Conservation (phyloP, 768 basidiomycete species). For the Xanthoconium stramineum region DNA sequence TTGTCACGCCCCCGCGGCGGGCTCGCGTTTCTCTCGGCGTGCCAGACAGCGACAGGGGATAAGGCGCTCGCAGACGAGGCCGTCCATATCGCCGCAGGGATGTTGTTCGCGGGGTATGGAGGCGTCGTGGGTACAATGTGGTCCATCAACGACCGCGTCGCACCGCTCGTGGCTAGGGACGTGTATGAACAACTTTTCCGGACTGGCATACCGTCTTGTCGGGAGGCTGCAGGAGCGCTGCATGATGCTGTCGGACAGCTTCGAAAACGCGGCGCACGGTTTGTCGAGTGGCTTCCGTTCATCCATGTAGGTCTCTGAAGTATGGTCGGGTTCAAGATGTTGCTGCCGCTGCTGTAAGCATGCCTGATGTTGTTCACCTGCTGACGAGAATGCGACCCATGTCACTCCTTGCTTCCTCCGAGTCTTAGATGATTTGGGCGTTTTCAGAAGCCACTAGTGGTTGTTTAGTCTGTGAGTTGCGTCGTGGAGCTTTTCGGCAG, state of each 20-base stretch:
- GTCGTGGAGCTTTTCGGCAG: no score
- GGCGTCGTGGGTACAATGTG: background rate
- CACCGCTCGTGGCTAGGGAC: background rate
- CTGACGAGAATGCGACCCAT: no score
- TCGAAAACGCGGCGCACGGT: background rate
- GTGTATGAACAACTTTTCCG: background rate
- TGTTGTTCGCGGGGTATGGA: no score
- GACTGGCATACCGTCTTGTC: background rate
- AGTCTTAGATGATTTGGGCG: no score
- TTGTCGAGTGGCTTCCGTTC: background rate
- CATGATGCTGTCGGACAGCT: background rate
- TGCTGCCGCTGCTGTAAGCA: no score
- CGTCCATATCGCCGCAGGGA: background rate
- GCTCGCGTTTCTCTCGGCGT: background rate
- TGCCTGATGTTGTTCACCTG: no score
- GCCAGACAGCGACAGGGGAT: background rate
- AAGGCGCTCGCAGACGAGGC: background rate
- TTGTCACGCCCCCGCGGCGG: background rate
- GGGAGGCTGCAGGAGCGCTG: background rate
- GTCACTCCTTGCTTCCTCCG: no score
- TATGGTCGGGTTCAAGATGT: no score
- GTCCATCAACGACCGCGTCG: background rate
- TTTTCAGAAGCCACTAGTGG: no score
- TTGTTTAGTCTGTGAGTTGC: no score
- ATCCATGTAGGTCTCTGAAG: background rate